Percentiles rank a stretch among this genome's conserved stretches.
Conservation (phyloP, 106 monocot species). For the Cymbidium sinense region DNA sequence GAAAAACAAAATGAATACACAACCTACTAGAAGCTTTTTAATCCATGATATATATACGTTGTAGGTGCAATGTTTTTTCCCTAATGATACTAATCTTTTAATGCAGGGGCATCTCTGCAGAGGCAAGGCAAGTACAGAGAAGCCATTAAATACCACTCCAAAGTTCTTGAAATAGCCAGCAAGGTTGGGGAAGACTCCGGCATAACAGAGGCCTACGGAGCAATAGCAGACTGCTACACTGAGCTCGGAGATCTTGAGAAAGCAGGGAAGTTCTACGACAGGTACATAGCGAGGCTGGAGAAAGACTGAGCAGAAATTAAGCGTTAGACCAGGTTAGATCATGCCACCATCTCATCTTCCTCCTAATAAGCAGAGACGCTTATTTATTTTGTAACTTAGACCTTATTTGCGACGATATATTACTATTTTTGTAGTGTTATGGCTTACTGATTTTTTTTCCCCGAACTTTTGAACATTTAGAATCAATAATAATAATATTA, state of each 20-base stretch:
- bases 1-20: no score
- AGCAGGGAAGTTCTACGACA: constrained; percentile 77
- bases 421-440: background rate
- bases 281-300: constrained; percentile 74
- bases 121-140: constrained; percentile 77
- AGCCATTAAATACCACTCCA: constrained; percentile 68
- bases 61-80: no score
- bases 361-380: background rate
- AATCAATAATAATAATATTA: background rate
- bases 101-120: constrained; percentile 63
- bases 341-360: background rate
- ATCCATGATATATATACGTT: no score
- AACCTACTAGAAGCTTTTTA: no score
- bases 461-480: background rate
- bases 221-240: constrained; percentile 81
- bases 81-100: no score
- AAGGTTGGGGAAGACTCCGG: constrained; percentile 55
- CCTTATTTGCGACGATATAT: background rate
- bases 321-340: background rate
- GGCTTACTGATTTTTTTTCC: background rate
- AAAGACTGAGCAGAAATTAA: background rate
- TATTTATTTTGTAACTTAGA: background rate
- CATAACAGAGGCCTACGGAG: constrained; percentile 71
- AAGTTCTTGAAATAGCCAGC: constrained; percentile 60
- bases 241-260: constrained; percentile 79